phyloP scores from a whole-genome alignment of 257 asterid genomes.

The Scutellaria barbata region DNA sequence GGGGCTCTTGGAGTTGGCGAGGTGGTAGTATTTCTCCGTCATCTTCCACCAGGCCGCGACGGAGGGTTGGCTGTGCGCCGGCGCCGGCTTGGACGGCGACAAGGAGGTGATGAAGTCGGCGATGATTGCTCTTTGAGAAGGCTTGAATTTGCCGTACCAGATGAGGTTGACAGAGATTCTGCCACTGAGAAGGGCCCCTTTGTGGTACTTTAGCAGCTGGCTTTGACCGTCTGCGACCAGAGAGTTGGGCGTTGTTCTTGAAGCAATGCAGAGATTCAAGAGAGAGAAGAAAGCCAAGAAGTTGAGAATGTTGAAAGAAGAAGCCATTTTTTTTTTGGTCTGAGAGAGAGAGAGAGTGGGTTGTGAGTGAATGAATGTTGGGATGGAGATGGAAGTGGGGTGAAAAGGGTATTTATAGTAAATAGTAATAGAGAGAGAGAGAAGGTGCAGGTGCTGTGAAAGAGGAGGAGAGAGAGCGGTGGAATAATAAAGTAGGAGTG shows the following conservation, averaged over 20 bases:
- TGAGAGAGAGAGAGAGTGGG: not conserved
- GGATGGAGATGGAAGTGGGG: conserved; percentile 11
- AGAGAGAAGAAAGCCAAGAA: conserved; percentile 27
- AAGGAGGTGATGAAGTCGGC: conserved; percentile 70
- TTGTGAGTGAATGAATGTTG: not conserved
- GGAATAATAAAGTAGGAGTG: not conserved
- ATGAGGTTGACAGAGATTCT: conserved; percentile 61
- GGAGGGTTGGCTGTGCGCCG: conserved; percentile 50
- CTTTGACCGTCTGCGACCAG: conserved; percentile 20
- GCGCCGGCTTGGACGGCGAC: conserved; percentile 31
- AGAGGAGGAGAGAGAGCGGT: not conserved
- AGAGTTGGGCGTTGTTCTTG: conserved; percentile 15
- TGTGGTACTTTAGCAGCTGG: conserved; percentile 58
- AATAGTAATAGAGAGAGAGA: not conserved
- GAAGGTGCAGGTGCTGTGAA: conserved; percentile 20
- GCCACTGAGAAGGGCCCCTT: conserved; percentile 68
- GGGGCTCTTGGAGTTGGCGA: conserved; percentile 47
- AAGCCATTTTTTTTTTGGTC: conserved; percentile 32
- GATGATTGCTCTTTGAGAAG: conserved; percentile 66
- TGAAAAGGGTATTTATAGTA: conserved; percentile 35
- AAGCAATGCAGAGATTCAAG: conserved; percentile 28
- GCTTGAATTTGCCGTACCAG: conserved; percentile 74
- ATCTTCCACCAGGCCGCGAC: conserved; percentile 77
- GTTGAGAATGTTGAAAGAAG: not conserved
- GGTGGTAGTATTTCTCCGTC: conserved; percentile 62